A percentile compares a stretch with the other conserved stretches of the same genome.
These are phyloP conservation scores for Aegilops bicornis DNA, from an alignment of 176 grass and related monocot species.

Conservation along the genomic window DNA sequence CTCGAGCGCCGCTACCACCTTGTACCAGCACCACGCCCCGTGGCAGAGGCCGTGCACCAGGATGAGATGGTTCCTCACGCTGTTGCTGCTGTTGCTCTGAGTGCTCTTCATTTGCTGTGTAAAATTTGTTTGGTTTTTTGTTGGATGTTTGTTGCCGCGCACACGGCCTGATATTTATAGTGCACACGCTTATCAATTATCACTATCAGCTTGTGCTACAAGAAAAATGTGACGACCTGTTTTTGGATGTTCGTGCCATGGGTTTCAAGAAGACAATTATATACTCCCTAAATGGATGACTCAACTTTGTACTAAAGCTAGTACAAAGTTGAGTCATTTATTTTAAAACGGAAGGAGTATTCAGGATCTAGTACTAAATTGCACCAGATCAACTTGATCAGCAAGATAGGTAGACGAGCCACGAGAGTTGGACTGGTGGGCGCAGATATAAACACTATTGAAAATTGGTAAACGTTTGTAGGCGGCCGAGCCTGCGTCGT, in stretches of 20 bases:
- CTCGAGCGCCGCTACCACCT: constrained; percentile 11
- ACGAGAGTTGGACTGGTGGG: no score
- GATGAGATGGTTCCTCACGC: not conserved
- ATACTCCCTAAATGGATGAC: no score
- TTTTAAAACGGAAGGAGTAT: no score
- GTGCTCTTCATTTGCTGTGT: not conserved
- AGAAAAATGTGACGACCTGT: not conserved
- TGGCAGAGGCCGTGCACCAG: constrained; percentile 51
- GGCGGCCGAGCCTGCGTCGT: no score
- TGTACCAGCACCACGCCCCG: constrained; percentile 67
- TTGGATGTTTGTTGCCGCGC: not conserved
- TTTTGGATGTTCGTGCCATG: not conserved
- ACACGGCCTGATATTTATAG: not conserved
- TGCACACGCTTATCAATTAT: not conserved
- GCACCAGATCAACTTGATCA: not conserved
- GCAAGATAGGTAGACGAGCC: not conserved
- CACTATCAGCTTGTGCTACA: not conserved
- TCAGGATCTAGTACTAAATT: constrained; percentile 33
- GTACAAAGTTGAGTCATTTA: no score
- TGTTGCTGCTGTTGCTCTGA: no score
- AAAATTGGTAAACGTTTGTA: no score
- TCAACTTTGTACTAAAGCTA: no score
- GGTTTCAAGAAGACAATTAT: not conserved
- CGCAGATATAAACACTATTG: no score
- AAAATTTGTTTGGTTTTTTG: not conserved